A percentile compares a stretch with the other conserved stretches of the same genome.
Conservation (phyloP, 2,329 filamentous ascomycete species). For the Teratosphaeria zuluensis region DNA sequence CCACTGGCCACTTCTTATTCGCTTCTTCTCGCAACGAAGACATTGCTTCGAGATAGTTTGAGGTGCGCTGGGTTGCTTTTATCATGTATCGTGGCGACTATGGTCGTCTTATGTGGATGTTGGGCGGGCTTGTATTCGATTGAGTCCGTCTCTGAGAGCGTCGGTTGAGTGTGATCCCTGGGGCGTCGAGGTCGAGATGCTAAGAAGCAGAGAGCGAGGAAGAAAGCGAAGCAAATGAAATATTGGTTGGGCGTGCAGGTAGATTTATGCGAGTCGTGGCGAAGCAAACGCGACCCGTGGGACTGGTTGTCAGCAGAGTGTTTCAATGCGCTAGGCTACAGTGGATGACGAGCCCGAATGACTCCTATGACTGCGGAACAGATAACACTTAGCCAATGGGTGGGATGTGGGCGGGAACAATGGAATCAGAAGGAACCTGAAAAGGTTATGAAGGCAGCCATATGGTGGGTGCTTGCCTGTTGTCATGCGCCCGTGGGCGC, state of each 20-base stretch:
- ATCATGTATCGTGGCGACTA: background rate
- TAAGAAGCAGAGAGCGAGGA: background rate
- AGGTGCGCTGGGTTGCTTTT: background rate
- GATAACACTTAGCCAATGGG: constrained; percentile 1
- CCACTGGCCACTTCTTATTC: background rate
- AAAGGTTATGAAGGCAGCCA: background rate
- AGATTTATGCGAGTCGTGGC: background rate
- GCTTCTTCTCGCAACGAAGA: background rate
- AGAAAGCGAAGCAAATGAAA: background rate
- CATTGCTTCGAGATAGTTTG: background rate
- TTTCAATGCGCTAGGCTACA: constrained; percentile 1
- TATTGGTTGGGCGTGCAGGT: background rate
- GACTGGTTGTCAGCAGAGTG: background rate
- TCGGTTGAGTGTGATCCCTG: background rate
- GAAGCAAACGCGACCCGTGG: constrained; percentile 1
- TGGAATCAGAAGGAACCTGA: constrained; percentile 1
- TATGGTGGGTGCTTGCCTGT: background rate
- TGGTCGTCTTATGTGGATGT: background rate
- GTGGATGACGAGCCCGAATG: constrained; percentile 1
- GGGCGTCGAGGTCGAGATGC: background rate
- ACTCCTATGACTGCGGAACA: background rate
- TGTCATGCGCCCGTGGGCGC: background rate
- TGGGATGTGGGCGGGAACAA: background rate
- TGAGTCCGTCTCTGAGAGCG: background rate
- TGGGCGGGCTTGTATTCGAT: background rate